Percentiles rank a stretch among this genome's conserved stretches.
phyloP scores from a whole-genome alignment of 495 filamentous ascomycete species.

The Trichoderma parareesei region DNA sequence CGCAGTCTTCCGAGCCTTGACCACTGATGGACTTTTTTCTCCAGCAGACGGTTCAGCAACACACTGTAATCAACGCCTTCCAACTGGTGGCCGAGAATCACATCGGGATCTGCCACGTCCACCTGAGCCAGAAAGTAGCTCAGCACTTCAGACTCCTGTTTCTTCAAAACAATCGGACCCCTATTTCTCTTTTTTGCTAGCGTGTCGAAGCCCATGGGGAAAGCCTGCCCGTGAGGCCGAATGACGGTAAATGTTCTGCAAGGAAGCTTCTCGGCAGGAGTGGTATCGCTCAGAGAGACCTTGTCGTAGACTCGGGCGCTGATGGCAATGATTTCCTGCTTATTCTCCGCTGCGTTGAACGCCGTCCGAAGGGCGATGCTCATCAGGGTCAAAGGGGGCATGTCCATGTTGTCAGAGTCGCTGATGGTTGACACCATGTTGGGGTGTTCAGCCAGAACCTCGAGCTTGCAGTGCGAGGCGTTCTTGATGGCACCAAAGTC shows the following conservation, averaged over 20 bases:
- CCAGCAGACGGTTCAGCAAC: constrained; percentile 75
- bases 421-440: constrained; percentile 58
- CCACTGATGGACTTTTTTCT: constrained; percentile 88
- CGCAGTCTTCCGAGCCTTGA: constrained; percentile 81
- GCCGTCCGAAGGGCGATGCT: constrained; percentile 81
- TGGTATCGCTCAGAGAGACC: constrained; percentile 78
- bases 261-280: constrained; percentile 75
- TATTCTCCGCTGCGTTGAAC: constrained; percentile 89
- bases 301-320: constrained; percentile 90
- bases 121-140: constrained; percentile 83
- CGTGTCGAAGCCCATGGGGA: constrained; percentile 77
- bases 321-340: constrained; percentile 86
- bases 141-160: constrained; percentile 72
- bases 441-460: constrained; percentile 72
- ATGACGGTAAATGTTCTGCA: constrained; percentile 88
- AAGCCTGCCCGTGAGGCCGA: constrained; percentile 65
- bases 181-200: constrained; percentile 52
- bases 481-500: constrained; percentile 82
- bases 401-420: constrained; percentile 69
- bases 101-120: constrained; percentile 83
- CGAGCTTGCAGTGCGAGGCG: constrained; percentile 93
- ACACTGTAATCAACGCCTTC: constrained; percentile 96
- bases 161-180: constrained; percentile 69
- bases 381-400: constrained; percentile 87
- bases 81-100: constrained; percentile 88